Conservation (phyloP, 768 basidiomycete species). For the Leccinellum luteum region DNA sequence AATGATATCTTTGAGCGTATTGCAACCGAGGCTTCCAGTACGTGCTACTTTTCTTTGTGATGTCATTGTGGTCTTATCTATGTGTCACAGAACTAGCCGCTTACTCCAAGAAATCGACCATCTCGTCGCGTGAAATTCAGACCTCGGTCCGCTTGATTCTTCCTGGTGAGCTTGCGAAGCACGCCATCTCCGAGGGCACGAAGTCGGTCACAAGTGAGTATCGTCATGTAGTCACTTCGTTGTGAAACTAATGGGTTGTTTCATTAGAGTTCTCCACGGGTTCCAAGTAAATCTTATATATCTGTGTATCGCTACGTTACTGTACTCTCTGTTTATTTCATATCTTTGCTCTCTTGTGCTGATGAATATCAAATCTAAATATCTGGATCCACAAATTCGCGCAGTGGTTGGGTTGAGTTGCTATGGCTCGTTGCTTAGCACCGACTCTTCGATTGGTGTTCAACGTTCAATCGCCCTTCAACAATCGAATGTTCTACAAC, state of each 20-base stretch:
- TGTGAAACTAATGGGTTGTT: conserved; percentile 9
- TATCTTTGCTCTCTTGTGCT: conserved; percentile 16
- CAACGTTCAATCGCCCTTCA: too few relatives aligned
- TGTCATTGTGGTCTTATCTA: neutral
- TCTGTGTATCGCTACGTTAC: conserved; percentile 35
- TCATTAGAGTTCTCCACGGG: conserved; percentile 57
- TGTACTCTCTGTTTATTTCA: conserved; percentile 31
- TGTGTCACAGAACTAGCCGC: conserved; percentile 65
- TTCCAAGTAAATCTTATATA: conserved; percentile 44
- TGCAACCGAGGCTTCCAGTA: conserved; percentile 70
- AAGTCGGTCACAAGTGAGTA: conserved; percentile 67
- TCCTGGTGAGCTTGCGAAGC: conserved; percentile 83
- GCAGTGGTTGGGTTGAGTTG: too few relatives aligned
- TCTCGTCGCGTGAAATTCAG: conserved; percentile 90
- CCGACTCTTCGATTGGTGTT: too few relatives aligned
- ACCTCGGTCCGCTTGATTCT: conserved; percentile 81
- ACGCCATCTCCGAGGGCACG: conserved; percentile 84
- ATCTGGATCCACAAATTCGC: neutral
- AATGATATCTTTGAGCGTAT: conserved; percentile 85
- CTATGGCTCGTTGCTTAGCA: too few relatives aligned
- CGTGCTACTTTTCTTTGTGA: conserved; percentile 20
- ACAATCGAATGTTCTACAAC: too few relatives aligned
- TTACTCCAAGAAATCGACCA: conserved; percentile 88
- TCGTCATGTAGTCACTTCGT: neutral
- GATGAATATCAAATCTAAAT: neutral